A percentile compares a stretch with the other conserved stretches of the same genome.
Conservation (phyloP, 768 basidiomycete species). For the Mycena rosella region DNA sequence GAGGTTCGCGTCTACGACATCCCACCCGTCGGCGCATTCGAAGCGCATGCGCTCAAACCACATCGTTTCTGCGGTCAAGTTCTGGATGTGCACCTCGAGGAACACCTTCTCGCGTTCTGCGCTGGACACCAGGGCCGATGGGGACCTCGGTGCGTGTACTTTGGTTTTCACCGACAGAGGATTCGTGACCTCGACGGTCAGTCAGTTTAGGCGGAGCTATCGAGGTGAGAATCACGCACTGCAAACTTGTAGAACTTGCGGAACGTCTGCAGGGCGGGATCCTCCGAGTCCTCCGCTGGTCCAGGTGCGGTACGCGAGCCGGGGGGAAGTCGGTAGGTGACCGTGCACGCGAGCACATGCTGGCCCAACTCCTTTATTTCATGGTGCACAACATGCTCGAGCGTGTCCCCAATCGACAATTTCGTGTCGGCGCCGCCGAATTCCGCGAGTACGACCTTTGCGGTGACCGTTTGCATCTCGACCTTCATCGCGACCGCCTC, state of each 20-base stretch:
- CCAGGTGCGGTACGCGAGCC: conserved; percentile 64
- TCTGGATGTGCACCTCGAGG: conserved; percentile 94
- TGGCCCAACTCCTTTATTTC: conserved; percentile 96
- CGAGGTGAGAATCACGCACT: conserved; percentile 59
- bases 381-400: conserved; percentile 80
- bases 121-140: conserved; percentile 74
- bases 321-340: conserved; percentile 82
- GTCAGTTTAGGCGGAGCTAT: not conserved
- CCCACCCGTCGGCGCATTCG: conserved; percentile 79
- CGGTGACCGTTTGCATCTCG: conserved; percentile 87
- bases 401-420: conserved; percentile 67
- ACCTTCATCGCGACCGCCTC: conserved; percentile 75
- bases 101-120: conserved; percentile 85
- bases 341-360: conserved; percentile 89
- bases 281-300: conserved; percentile 63
- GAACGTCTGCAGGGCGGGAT: conserved; percentile 75
- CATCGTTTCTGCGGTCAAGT: conserved; percentile 81
- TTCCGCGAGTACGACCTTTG: conserved; percentile 74
- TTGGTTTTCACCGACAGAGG: conserved; percentile 96
- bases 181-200: conserved; percentile 79
- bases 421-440: conserved; percentile 66
- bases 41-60: conserved; percentile 87
- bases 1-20: conserved; percentile 66
- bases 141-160: conserved; percentile 82
- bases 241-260: conserved; percentile 94